Evolutionary conservation across 768 basidiomycete genomes (phyloP), one percentile per base, ranked within the genome.

Genomic region (Lactarius psammicola): DNA sequence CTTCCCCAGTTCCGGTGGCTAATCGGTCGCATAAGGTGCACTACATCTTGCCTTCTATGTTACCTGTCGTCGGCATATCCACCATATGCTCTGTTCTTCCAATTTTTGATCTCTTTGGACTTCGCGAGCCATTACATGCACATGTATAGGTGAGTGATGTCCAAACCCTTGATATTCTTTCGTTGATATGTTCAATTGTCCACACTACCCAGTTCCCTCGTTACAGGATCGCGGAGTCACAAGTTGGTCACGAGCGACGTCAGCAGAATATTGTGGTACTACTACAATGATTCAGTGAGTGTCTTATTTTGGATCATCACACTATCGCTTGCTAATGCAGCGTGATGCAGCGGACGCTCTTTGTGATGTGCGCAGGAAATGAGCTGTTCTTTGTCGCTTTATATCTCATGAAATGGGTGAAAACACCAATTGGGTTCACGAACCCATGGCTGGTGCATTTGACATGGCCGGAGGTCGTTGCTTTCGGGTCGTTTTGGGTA

Each of bases 61-160:
- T 98, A 95, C 80, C 85, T 99, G 38, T 87, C 95, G 20, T 89
- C 89, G 11, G 93, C 86, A 59, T 98, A 98, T 78, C 94, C 95
- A 4, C 72, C 77, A n/a, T 92, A 81, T 68, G 91, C 95, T 3
- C 79, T 96, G 38, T 72, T 87, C 58, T 98, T 99, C 81, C 94
- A 97, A 77, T 89, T 92, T 79, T 85, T 99, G 67, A 99, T 99
- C 77, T 87, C 95, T 0, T 85, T 99, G 64, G 97, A 99, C 76
- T 99, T 99, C 75, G 89, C 91, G 71, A 96, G 94, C 71, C 97
- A 98, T 77, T 98, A 98, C 78, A 98, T 98, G 87, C 97, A 98
- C 76, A 99, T 98, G 97, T 97, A 98, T 77, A 97, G 96, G 96
- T 95, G 72, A 60, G 83, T 42, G 5, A 3, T 31, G 13, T 26